These are phyloP conservation scores for California macrophylla DNA, from an alignment of 441 rosid species.

Conservation along the genomic window DNA sequence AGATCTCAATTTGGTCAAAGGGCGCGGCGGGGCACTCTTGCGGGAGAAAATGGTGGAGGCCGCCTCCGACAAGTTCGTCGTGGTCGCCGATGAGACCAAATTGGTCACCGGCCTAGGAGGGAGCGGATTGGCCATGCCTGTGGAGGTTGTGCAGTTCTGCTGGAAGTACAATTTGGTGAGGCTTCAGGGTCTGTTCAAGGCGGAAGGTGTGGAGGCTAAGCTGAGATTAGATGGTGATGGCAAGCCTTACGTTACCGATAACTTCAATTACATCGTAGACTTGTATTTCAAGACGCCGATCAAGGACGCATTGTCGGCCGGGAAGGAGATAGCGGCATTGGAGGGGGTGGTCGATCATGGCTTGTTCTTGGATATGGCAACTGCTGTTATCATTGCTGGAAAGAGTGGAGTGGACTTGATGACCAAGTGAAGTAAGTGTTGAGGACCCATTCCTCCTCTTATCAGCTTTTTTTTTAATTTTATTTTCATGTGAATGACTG, in stretches of 20 bases:
- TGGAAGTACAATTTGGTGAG: constrained; percentile 58
- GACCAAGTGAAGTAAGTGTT: constrained; percentile 32
- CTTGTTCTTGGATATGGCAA: constrained; percentile 86
- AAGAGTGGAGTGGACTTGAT: constrained; percentile 41
- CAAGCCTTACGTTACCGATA: constrained; percentile 64
- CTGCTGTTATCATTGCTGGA: constrained; percentile 72
- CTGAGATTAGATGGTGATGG: constrained; percentile 36
- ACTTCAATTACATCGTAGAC: constrained; percentile 70
- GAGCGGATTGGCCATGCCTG: constrained; percentile 71
- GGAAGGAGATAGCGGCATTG: constrained; percentile 63
- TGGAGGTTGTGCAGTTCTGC: constrained; percentile 70
- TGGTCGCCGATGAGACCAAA: constrained; percentile 65
- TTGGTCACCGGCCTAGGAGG: constrained; percentile 55
- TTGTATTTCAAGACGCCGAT: constrained; percentile 56
- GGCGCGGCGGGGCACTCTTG: constrained; percentile 79
- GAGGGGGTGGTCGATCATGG: constrained; percentile 90
- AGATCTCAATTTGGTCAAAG: constrained; percentile 66
- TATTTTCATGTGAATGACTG: too few species aligned
- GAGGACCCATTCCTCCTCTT: too few species aligned
- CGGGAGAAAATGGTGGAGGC: constrained; percentile 93
- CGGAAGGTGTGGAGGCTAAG: constrained; percentile 49
- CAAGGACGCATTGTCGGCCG: constrained; percentile 58
- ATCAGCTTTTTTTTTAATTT: too few species aligned
- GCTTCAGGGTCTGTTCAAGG: constrained; percentile 38
- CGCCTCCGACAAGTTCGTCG: constrained; percentile 59